Base-by-base conservation (phyloP, 768 basidiomycete species). In the Rhizopogon sp. region DNA sequence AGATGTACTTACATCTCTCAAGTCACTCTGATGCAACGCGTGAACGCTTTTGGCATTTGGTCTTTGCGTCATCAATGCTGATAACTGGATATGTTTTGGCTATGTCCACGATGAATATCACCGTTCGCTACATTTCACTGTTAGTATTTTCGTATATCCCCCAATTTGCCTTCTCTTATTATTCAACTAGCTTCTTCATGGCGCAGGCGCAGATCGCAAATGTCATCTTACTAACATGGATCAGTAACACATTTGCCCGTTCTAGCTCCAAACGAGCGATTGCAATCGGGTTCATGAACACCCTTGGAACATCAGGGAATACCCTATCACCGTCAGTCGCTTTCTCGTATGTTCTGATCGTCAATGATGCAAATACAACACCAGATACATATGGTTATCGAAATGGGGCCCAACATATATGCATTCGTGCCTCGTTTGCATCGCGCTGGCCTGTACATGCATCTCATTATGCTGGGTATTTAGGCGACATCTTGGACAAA, bases 241-340 rank as follows among this genome's bases (percentile, higher is more conserved):
- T 79, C 52, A 74, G 74, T 46, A 78, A 74, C 55, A 72, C 76
- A 10, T 74, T 94, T 68, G 83, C 89, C 28, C 81, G 84, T 17
- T 84, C 91, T 10, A 80, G 90, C 1, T 80, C 84, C 17, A 93
- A 93, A 68, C 83, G 91, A 9, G 87, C 91, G 3, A 16, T 58
- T 17, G 46, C 47, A 7, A 35, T 58, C 9, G 57, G 54, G n/a
- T 41, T 58, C 11, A 31, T 58, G 22, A 56, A 50, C 29, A 39
- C 54, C 16, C 42, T 58, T 29, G 44, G 46, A 22, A 47, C 33
- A 29, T 39, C 31, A 37, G 57, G 42, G n/a, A 56, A 55, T 20
- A 55, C 50, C 20, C 13, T 54, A 14, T 33, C 56, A 4, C 39
- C 56, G 56, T 57, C 39, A 54, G 56, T 54, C 17, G 53, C 10